Base-by-base conservation (phyloP, 352 stramenopile genomes). In the Phytophthora chlamydospora region DNA sequence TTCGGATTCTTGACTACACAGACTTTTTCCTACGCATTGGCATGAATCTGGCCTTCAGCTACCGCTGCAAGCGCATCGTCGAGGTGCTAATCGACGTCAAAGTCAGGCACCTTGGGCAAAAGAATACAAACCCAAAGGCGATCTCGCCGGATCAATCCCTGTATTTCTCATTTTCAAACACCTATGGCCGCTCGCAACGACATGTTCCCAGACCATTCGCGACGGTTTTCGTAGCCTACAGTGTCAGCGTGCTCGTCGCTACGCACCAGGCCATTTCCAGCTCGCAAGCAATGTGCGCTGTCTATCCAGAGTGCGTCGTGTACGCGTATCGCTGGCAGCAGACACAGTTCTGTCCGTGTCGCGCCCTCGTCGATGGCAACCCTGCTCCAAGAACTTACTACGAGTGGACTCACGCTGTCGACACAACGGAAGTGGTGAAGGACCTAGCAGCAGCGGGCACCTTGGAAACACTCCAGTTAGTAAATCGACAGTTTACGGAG, bases 1-100 rank as follows among this genome's bases (percentile, higher is more conserved):
- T 82, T 34, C 64, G 67, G 2, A 73, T 82, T 44, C 40, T 55
- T 5, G 47, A 66, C 16, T n/a, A 34, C 1, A 31, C 54, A 2
- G 55, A 78, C 12, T 35, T 78, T 2, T 50, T 76, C 16, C 35
- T 78, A 6, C 63, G 64, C 11, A 49, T 85, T 2, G 62, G 66
- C 6, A 72, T 72, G 57, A 80, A 73, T 34, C 6, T 75, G 2
- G 59, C 71, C 4, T 76, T 82, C 31, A 62, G 44, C 14, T 77
- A 77, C 19, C 73, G 73, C 2, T 62, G 63, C 53, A 70, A 75
- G 36, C 60, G 71, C 3, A 68, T 83, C 27, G 44, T 78, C 6
- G 62, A 78, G 16, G 47, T 68, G 1, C 46, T 75, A 0, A 59
- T 73, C 9, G 43, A 64, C 10, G 44, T 68, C 35, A 40, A 39